These are phyloP conservation scores for Fusarium sp. DNA, from an alignment of 2,329 filamentous ascomycete genomes.

Conservation along the genomic window DNA sequence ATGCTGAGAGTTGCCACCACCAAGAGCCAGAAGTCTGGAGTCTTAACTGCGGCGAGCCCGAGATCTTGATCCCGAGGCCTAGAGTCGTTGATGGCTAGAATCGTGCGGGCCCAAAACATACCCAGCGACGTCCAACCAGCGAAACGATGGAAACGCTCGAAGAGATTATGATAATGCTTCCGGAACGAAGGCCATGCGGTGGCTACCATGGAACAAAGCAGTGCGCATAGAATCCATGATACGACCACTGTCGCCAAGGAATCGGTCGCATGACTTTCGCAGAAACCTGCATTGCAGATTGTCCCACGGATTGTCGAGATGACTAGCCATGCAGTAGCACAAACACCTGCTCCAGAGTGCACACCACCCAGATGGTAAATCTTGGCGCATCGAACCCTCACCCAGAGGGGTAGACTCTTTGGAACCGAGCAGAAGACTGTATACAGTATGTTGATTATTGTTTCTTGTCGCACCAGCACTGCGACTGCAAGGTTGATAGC, in stretches of 20 bases:
- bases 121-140: slow-evolving; percentile 75
- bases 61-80: slow-evolving; percentile 50
- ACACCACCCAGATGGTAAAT: slow-evolving; percentile 65
- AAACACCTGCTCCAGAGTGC: slow-evolving; percentile 62
- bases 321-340: slow-evolving; percentile 62
- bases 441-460: slow-evolving; percentile 64
- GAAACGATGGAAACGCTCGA: slow-evolving; percentile 78
- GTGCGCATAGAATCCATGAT: slow-evolving; percentile 66
- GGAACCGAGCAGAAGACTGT: slow-evolving; percentile 58
- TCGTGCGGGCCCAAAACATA: slow-evolving; percentile 72
- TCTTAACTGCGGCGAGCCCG: slow-evolving; percentile 52
- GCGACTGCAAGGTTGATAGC: slow-evolving; percentile 62
- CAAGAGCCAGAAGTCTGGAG: slow-evolving; percentile 73
- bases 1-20: slow-evolving; percentile 71
- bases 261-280: slow-evolving; percentile 45
- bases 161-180: slow-evolving; percentile 71
- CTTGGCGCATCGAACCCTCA: slow-evolving; percentile 61
- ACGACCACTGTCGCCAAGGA: slow-evolving; percentile 60
- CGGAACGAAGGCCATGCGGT: slow-evolving; percentile 74
- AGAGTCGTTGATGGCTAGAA: slow-evolving; percentile 64
- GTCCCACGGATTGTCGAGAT: slow-evolving; percentile 55
- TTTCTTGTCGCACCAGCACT: slow-evolving; percentile 65
- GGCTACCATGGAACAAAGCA: slow-evolving; percentile 69
- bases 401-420: slow-evolving; percentile 58
- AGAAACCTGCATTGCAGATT: slow-evolving; percentile 49